Evolutionary conservation across 208 protist species (phyloP), one percentile per base, ranked within the genome.

Genomic region (Zelonia costaricensis): DNA sequence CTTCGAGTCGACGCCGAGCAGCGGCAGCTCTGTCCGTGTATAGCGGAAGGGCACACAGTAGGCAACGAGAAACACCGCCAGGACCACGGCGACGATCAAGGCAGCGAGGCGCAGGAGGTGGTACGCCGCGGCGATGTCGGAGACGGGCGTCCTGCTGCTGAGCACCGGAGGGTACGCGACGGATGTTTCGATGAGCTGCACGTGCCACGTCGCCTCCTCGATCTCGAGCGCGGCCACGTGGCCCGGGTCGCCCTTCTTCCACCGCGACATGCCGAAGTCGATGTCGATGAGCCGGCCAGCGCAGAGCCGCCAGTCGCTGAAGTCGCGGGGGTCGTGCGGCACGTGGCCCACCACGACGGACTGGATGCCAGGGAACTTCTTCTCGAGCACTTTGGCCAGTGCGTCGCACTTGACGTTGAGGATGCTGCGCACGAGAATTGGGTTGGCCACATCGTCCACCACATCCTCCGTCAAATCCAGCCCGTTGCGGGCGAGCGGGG

Each of bases 301-400:
- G 64, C 89, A 97, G 13, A 92, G 69, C 23, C 81, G 67, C 85
- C 86, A 95, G 67, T 83, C 80, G 28, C 74, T 72, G 58, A 95
- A 94, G 64, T 93, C 84, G 15, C 76, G 55, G 10, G 81, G 67
- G 71, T 92, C 67, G 73, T 94, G 84, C 15, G 92, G 87, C 16
- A 94, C 90, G 60, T 97, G 88, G 49, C 89, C 92, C 25, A 97
- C 89, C 31, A 97, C 88, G 8, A 97, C 86, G 15, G 76, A 82
- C 47, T 84, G 76, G 65, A 93, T 91, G 48, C 81, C 84, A 4
- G 58, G 43, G 51, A 95, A 93, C 46, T 92, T 83, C 38, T 88
- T 82, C 23, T 79, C 61, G 18, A 95, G 76, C 45, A 93, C 82
- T 4, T 65, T 76, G 8, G 52, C 59, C 18, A 97, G 61, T 6